Conservation (phyloP, 495 filamentous ascomycete species). For the Neurospora sp. region DNA sequence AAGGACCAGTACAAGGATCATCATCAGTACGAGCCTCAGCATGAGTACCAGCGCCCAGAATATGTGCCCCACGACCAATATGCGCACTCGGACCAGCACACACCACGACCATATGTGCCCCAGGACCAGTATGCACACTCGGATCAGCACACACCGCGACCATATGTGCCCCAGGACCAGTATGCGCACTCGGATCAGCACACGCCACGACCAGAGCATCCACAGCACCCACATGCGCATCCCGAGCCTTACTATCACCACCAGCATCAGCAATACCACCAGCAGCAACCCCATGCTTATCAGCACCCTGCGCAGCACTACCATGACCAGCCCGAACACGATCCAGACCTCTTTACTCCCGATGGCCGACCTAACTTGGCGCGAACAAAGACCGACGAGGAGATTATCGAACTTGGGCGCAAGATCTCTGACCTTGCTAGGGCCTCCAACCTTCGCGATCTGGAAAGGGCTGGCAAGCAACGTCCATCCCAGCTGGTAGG, state of each 20-base stretch:
- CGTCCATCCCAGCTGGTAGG: conserved; percentile 28
- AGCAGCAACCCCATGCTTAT: conserved; percentile 9
- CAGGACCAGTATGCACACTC: not conserved
- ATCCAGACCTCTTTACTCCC: conserved; percentile 10
- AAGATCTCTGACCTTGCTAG: conserved; percentile 35
- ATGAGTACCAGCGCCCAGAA: conserved; percentile 6
- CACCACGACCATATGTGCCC: not conserved
- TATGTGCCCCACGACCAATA: conserved; percentile 1
- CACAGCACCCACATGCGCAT: not conserved
- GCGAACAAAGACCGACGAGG: conserved; percentile 36
- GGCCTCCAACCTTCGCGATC: conserved; percentile 31
- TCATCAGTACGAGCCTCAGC: not conserved
- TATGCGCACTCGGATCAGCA: not conserved
- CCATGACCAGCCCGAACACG: conserved; percentile 8
- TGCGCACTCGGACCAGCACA: not conserved
- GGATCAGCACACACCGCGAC: not conserved
- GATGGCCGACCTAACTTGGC: conserved; percentile 19
- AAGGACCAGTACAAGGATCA: not conserved
- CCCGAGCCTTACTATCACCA: not conserved
- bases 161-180: not conserved
- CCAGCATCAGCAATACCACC: conserved; percentile 8
- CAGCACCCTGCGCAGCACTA: conserved; percentile 5
- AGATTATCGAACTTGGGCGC: conserved; percentile 37
- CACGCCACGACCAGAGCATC: not conserved
- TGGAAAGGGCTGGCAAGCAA: conserved; percentile 26